phyloP scores from a whole-genome alignment of 164 flowering plant species.

The Nymphaea colorata region DNA sequence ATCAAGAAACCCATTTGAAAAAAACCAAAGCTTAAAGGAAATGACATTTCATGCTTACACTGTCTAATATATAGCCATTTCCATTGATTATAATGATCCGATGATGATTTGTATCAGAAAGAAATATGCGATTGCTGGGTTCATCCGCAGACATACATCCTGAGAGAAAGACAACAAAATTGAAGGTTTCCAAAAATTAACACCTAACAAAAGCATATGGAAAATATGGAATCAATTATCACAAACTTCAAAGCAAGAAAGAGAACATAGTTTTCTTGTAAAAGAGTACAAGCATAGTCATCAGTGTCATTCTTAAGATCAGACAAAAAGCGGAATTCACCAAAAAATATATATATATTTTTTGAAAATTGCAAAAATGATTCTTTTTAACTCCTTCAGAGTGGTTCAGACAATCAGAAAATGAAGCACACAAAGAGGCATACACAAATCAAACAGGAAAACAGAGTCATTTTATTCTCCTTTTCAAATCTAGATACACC shows the following conservation, averaged over 20 bases:
- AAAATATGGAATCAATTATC: neutral
- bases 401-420: too few species aligned
- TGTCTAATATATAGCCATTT: conserved; percentile 60
- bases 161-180: conserved; percentile 14
- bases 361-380: too few species aligned
- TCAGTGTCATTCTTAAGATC: neutral
- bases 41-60: conserved; percentile 38
- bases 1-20: too few species aligned
- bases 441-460: too few species aligned
- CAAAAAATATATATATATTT: neutral
- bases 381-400: too few species aligned
- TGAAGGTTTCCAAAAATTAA: neutral
- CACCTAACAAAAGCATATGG: neutral
- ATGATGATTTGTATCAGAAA: conserved; percentile 87
- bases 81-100: conserved; percentile 52
- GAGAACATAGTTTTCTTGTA: neutral
- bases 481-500: too few species aligned
- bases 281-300: neutral
- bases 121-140: conserved; percentile 48
- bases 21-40: neutral
- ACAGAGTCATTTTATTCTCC: too few species aligned
- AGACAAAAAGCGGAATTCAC: neutral
- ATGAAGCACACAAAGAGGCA: too few species aligned
- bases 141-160: conserved; percentile 81
- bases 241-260: neutral